Evolutionary conservation across 441 rosid genomes (phyloP), one percentile per base, ranked within the genome.

Genomic region (Sinapis alba): DNA sequence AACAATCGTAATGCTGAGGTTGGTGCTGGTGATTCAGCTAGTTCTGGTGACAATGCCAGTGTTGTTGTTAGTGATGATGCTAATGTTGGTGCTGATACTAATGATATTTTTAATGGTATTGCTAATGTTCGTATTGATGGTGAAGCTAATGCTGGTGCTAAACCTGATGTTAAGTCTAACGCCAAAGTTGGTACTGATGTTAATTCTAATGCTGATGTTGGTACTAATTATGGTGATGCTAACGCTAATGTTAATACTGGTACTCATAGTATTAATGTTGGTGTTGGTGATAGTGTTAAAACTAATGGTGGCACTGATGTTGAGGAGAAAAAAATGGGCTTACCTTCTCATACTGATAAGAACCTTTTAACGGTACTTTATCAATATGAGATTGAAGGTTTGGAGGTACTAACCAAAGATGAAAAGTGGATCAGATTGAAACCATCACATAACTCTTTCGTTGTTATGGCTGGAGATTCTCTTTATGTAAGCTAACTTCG

Each of bases 381-480:
- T 59, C 96, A 89, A 69, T 85, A 87, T 62, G 81, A 92, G 34
- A 84, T 88, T 41, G 85, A 72, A 4, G 96, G 97, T 6, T 77
- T 89, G 16, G 82, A 84, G 32, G 75, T 89, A 0, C 78, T 84
- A 62, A 74, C 84, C 62, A 85, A 85, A 79, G 77, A 80, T 13
- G 91, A 86, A 0, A 62, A 82, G 23, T 92, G 94, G 96, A 80
- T 87, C 69, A 7, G 71, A 16, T 18, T 82, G 11, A 83, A 86
- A 60, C 86, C 86, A 68, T 71, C 86, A 5, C 82, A 86, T 2
- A 69, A 84, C 18, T 80, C 88, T 64, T 87, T 86, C 76, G 34
- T 84, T 5, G 88, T 85, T 32, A 81, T 88, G 78, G 80, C 84
- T 2, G 97, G 94, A 53, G 91, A 90, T 9, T 83, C 92, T 69